Percentiles rank a stretch among this genome's conserved stretches.
These are phyloP conservation scores for Ulvella scutata DNA, from an alignment of 139 green algal genomes.

Conservation along the genomic window DNA sequence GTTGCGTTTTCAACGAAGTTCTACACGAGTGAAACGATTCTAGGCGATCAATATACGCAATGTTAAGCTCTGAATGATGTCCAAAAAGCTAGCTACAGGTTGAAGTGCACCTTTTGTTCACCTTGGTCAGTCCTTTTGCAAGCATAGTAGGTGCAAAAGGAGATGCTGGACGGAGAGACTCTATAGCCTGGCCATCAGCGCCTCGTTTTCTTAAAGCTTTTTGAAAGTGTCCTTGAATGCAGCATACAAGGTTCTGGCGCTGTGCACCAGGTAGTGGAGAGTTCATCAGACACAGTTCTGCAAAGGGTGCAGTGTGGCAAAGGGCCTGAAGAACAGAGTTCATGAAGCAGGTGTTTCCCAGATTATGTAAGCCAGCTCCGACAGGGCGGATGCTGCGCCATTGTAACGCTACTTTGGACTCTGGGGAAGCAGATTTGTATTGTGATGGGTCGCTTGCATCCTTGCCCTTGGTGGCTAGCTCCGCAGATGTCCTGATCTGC, in stretches of 20 bases:
- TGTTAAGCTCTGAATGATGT: no score
- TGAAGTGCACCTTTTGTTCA: not conserved
- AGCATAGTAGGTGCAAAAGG: not conserved
- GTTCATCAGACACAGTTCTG: slow-evolving; percentile 48
- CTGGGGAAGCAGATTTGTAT: not conserved
- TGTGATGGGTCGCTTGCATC: not conserved
- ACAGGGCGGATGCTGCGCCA: not conserved
- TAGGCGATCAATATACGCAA: no score
- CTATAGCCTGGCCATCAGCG: not conserved
- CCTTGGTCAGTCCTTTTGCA: not conserved
- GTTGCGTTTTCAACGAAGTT: no score
- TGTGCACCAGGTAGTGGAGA: not conserved
- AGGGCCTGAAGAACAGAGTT: slow-evolving; percentile 91
- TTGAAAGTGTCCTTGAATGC: not conserved
- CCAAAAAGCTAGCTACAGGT: no score
- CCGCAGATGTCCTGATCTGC: no score
- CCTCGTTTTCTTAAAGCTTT: not conserved
- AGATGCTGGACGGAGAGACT: not conserved
- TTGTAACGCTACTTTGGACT: not conserved
- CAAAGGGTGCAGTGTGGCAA: slow-evolving; percentile 73
- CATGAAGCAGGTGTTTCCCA: slow-evolving; percentile 98
- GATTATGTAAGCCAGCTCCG: slow-evolving; percentile 72
- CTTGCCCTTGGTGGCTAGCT: no score
- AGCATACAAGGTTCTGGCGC: not conserved
- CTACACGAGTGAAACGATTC: no score